Base-by-base conservation (phyloP, 768 basidiomycete species). In the Leccinum broughii region DNA sequence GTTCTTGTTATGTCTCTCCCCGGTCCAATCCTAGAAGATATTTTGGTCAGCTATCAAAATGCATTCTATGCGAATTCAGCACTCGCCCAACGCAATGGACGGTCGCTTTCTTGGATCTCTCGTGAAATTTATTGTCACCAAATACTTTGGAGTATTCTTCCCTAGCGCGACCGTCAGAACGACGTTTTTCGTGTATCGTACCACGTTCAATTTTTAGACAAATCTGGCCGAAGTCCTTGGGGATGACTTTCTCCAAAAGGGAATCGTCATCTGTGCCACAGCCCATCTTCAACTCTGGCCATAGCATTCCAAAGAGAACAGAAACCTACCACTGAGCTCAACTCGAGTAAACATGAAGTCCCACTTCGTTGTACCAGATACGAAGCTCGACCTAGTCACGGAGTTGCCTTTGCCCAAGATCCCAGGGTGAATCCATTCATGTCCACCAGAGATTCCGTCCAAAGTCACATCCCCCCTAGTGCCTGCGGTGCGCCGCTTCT, bases 41-140 rank as follows among this genome's bases (percentile, higher is more conserved):
- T 20, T 26, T 13, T 24, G 7, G 52, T 55, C 20, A 49, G 51
- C 5, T 53, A 56, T 34, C 14, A 22, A 30, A 2, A 44, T 13
- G 51, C 39, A 22, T 17, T 9, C 8, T 13, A 46, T 46, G 22
- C 3, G 3, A n/a, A 53, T 20, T 8, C 28, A n/a, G 44, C 14
- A 54, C 65, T 53, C 54, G 61, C 70, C 61, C 50, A 13, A 70
- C 54, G 44, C 64, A 55, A 30, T 70, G 70, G 14, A 61, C 52
- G 4, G 55, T 63, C 11, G 62, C 54, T 59, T 71, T 72, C 59
- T 71, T 69, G 32, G 56, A 51, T 14, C 51, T 62, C 51, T 69
- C 66, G 20, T 72, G 70, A 3, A 61, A 59, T n/a, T 20, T 64
- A 4, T 51, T 56, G n/a, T 60, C 55, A 37, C n/a, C 17, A 6